phyloP scores from a whole-genome alignment of 1,284 basidiomycete genomes.

The Clitocybe nebularis region DNA sequence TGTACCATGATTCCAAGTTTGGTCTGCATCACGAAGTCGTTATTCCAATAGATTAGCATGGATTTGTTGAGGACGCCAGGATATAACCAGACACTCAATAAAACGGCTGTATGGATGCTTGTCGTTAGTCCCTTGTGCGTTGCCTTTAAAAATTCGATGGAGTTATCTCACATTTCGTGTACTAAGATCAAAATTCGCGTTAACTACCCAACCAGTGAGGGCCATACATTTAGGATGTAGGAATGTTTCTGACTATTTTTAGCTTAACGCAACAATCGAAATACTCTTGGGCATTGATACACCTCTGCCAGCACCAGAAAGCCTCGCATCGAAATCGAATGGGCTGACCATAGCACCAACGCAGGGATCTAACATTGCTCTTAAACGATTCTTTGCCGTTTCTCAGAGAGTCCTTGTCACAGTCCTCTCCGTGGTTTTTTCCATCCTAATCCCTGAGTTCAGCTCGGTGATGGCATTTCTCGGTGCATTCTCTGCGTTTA shows the following conservation, averaged over 20 bases:
- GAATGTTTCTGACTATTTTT: slow-evolving; percentile 9
- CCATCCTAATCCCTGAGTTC: slow-evolving; percentile 82
- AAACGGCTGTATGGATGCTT: slow-evolving; percentile 84
- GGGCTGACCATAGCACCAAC: no score
- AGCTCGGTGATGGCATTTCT: slow-evolving; percentile 89
- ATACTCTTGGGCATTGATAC: slow-evolving; percentile 66
- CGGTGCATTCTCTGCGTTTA: slow-evolving; percentile 83
- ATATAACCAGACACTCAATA: slow-evolving; percentile 74
- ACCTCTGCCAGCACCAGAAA: slow-evolving; percentile 29
- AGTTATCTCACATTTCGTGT: slow-evolving; percentile 10
- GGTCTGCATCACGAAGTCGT: slow-evolving; percentile 3
- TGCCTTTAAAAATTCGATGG: slow-evolving; percentile 3
- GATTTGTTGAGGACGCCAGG: slow-evolving; percentile 77
- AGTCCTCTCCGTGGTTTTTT: slow-evolving; percentile 59
- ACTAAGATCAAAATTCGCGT: slow-evolving; percentile 83
- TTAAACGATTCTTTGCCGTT: no score
- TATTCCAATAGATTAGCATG: slow-evolving; percentile 68
- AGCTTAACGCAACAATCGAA: slow-evolving; percentile 81
- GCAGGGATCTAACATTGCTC: no score
- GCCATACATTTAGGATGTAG: not conserved
- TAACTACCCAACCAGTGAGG: slow-evolving; percentile 79
- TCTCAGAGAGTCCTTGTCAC: slow-evolving; percentile 63
- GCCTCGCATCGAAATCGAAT: no score
- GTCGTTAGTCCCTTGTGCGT: slow-evolving; percentile 80
- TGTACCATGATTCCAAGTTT: not conserved